Base-by-base conservation (phyloP, 2,329 filamentous ascomycete genomes). In the Monilinia laxa region DNA sequence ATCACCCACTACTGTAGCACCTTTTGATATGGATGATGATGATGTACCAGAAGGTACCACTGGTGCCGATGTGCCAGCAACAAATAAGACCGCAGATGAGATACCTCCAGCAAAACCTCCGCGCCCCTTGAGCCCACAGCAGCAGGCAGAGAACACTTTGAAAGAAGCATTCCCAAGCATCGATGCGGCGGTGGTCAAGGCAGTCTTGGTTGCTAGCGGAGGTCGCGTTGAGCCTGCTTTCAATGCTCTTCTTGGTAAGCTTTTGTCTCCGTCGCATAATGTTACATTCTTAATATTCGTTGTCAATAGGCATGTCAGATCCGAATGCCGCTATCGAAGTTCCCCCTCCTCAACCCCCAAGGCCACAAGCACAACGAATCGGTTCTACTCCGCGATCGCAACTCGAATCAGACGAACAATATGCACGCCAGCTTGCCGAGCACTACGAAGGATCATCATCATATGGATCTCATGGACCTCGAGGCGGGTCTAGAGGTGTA, bases 151-250 rank as follows among this genome's bases (percentile, higher is more conserved):
- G 79, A 86, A 87, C 73, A 97, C 93, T 4, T 83, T 99, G 66
- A 94, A 92, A 77, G 95, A 99, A 78, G 95, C 95, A 0, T 99
- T 99, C 74, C 95, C 95, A 0, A 85, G 82, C 65, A 91, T 97
- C 68, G 95, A 99, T 64, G 77, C 80, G 10, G 78, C 87, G 55
- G 90, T 99, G 57, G 86, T 99, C 78, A 96, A 89, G 78, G 95
- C 95, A 40, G 90, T 99, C 0, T 80, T 99, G 70, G 84, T 86
- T 31, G 95, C 95, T 18, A 98, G 95, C 77, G 85, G 88, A 67
- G 94, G 93, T 68, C 87, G 90, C 74, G 88, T 98, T 58, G 95
- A 99, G 78, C 91, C 92, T 42, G 94, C 95, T 18, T 99, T 99
- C 80, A 95, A 97, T 80, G 95, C 95, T 47, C 84, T 99, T 54